Percentiles rank a stretch among this genome's conserved stretches.
Conservation (phyloP, 495 filamentous ascomycete species). For the Barbatosphaeria neglecta region DNA sequence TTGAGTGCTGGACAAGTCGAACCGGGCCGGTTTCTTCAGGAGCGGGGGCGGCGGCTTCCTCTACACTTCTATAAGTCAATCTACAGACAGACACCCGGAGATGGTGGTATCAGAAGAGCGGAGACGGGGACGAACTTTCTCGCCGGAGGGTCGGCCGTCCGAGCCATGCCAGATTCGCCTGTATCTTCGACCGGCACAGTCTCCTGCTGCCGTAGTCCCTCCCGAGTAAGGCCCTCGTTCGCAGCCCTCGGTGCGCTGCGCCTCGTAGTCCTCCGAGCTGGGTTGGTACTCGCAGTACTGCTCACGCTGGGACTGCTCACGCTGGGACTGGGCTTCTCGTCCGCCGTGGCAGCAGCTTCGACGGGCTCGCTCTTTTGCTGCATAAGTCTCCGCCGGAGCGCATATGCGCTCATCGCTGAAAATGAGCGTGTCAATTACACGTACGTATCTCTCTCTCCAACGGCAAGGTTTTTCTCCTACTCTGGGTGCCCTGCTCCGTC, state of each 20-base stretch:
- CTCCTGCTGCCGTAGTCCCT: neutral
- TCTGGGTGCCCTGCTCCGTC: constrained; percentile 1
- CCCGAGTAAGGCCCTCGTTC: neutral
- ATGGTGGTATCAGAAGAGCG: too few species aligned
- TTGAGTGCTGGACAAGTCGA: constrained; percentile 21
- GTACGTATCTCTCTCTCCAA: constrained; percentile 1
- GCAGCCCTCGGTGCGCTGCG: neutral
- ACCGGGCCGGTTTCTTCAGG: constrained; percentile 6
- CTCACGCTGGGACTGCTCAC: too few species aligned
- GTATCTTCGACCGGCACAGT: neutral
- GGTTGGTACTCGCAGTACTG: too few species aligned
- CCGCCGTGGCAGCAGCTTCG: neutral
- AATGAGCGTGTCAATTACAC: constrained; percentile 1
- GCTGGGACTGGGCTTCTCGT: constrained; percentile 1
- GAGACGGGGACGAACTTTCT: neutral
- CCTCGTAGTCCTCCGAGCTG: neutral
- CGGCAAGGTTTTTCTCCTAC: constrained; percentile 10
- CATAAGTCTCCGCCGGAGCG: constrained; percentile 32
- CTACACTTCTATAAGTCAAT: neutral
- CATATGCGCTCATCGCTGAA: constrained; percentile 39
- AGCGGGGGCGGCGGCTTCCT: neutral
- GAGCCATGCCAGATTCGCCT: neutral
- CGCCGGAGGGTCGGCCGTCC: neutral
- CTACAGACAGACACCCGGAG: neutral
- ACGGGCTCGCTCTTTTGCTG: constrained; percentile 3